Evolutionary conservation across 2,329 filamentous ascomycete species (phyloP), one percentile per base, ranked within the genome.

Genomic region (Capronia americana): DNA sequence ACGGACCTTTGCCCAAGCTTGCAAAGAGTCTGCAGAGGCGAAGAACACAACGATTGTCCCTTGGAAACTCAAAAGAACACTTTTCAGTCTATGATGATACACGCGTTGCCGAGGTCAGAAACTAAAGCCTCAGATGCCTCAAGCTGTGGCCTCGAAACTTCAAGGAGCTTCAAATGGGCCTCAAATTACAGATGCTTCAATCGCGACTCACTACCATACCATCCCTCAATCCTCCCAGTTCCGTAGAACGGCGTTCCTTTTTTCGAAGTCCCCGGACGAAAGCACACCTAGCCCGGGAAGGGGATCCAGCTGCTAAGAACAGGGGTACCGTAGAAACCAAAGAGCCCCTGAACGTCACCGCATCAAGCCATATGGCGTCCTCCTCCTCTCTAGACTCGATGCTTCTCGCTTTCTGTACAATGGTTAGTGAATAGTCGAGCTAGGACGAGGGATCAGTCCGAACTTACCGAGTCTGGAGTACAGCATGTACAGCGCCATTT

Each of bases 401-500:
- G 53, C 26, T 55, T 55, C 2, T 55, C 53, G 53, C 53, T 55
- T 34, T 55, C 53, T 55, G 28, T 6, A 51, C 2, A 28, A 4
- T 12, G 20, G 24, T 51, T 28, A 51, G 48, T 51, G 3, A 51
- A 26, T 26, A 3, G 48, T 10, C 14, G 20, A 12, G 8, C 20
- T 51, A 26, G 20, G 10, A 23, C 14, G 14, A 51, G 48, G 20
- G 48, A 44, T 20, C 38, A 44, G 20, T 51, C 20, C 17, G 2
- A 38, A 81, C 85, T 81, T 76, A 97, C 95, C 95, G 78, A 99
- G 90, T 85, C 95, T 88, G 67, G 92, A 96, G 81, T 99, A 99
- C 63, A 99, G 87, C 93, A 99, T 97, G 82, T 98, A 99, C 63
- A 99, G 82, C n/a, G 95, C 95, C 93, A 99, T 98, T 76, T 97